phyloP scores from a whole-genome alignment of 495 filamentous ascomycete genomes.

The Neurospora sp. region DNA sequence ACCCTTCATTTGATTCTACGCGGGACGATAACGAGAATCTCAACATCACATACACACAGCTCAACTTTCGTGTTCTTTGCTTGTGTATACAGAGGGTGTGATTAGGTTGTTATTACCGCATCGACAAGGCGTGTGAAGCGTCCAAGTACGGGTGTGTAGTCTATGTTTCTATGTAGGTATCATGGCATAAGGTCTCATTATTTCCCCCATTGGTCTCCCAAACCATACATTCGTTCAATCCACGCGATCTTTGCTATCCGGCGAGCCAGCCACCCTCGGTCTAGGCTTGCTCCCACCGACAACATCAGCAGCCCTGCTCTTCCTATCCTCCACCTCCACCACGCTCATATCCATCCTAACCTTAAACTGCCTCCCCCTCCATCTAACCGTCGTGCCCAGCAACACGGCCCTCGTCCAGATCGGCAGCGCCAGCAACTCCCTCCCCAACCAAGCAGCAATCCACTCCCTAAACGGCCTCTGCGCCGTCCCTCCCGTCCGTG shows the following conservation, averaged over 20 bases:
- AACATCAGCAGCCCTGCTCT: not conserved
- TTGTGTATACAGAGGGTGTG: not conserved
- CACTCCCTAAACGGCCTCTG: conserved; percentile 56
- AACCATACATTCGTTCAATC: conserved; percentile 8
- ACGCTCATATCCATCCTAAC: conserved; percentile 83
- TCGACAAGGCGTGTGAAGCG: not conserved
- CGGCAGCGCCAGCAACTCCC: conserved; percentile 72
- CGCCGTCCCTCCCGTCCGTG: conserved; percentile 23
- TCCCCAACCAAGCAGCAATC: conserved; percentile 74
- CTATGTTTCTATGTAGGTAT: not conserved
- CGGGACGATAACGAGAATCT: not conserved
- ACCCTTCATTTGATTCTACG: not conserved
- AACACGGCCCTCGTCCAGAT: conserved; percentile 84
- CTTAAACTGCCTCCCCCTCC: conserved; percentile 74
- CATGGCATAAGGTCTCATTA: not conserved
- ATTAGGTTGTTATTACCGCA: not conserved
- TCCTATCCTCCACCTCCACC: conserved; percentile 25
- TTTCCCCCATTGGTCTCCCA: not conserved
- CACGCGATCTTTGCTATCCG: conserved; percentile 19
- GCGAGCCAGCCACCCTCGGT: conserved; percentile 1
- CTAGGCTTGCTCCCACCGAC: not conserved
- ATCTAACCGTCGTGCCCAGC: conserved; percentile 72
- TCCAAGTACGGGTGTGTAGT: not conserved
- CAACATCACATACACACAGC: not conserved
- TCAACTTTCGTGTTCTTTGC: not conserved